A percentile compares a stretch with the other conserved stretches of the same genome.
phyloP scores from a whole-genome alignment of 2,329 filamentous ascomycete genomes.

The Ceratocystis colombiana region DNA sequence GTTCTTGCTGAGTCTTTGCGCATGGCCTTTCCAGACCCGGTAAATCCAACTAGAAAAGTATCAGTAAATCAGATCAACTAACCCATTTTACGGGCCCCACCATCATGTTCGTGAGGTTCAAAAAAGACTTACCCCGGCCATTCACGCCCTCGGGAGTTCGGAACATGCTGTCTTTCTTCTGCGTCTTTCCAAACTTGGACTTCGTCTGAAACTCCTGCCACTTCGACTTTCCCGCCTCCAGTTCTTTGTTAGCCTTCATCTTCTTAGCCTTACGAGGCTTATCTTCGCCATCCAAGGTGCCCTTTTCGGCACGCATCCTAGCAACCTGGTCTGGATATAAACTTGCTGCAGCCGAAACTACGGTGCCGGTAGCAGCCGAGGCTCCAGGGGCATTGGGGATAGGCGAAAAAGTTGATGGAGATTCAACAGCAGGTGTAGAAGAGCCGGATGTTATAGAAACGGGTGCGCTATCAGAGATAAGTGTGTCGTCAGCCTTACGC shows the following conservation, averaged over 20 bases:
- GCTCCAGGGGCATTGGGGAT: slow-evolving; percentile 24
- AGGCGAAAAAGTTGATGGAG: slow-evolving; percentile 20
- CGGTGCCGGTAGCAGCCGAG: slow-evolving; percentile 36
- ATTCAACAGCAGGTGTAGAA: slow-evolving; percentile 14
- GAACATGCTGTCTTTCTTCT: slow-evolving; percentile 95
- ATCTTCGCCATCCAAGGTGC: slow-evolving; percentile 48
- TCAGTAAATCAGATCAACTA: slow-evolving; percentile 27
- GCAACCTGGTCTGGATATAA: slow-evolving; percentile 44
- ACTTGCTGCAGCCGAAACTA: slow-evolving; percentile 47
- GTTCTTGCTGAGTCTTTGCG: slow-evolving; percentile 76
- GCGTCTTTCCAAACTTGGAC: slow-evolving; percentile 54
- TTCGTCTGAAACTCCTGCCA: slow-evolving; percentile 91
- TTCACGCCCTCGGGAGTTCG: slow-evolving; percentile 78
- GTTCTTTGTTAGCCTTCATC: slow-evolving; percentile 79
- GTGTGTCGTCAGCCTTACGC: slow-evolving; percentile 70
- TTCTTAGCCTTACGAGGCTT: slow-evolving; percentile 77
- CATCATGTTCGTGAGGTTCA: neutral
- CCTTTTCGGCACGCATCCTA: slow-evolving; percentile 50
- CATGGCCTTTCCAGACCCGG: slow-evolving; percentile 90
- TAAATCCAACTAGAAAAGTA: slow-evolving; percentile 70
- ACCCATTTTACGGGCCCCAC: neutral
- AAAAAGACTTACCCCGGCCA: slow-evolving; percentile 59
- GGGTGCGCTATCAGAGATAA: slow-evolving; percentile 28
- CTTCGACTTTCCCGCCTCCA: slow-evolving; percentile 82
- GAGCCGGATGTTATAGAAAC: slow-evolving; percentile 28